Evolutionary conservation across 2,329 filamentous ascomycete species (phyloP).

Genomic region (Ramularia endophylla): DNA sequence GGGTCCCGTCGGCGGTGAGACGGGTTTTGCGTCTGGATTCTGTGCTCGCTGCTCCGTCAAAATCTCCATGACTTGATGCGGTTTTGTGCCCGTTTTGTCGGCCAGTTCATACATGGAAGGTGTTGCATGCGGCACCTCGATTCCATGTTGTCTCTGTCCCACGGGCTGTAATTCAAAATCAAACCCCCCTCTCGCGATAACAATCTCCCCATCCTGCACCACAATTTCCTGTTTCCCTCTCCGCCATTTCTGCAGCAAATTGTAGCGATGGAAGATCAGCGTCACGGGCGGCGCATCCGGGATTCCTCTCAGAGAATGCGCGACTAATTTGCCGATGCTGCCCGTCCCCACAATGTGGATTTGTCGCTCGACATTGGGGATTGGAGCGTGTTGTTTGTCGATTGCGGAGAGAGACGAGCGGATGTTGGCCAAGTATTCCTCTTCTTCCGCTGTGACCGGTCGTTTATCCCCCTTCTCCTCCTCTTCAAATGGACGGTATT

Average conservation of each 20-base stretch:
- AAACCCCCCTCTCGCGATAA: constrained; percentile 35
- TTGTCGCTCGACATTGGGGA: constrained; percentile 35
- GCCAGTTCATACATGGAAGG: constrained; percentile 19
- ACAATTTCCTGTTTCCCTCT: constrained; percentile 43
- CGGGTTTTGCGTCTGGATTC: constrained; percentile 3
- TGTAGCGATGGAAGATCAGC: constrained; percentile 62
- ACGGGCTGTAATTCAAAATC: constrained; percentile 41
- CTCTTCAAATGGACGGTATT: no score
- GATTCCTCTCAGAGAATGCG: constrained; percentile 61
- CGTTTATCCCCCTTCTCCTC: constrained; percentile 9
- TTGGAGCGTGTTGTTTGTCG: constrained; percentile 26
- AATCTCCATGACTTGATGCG: constrained; percentile 24
- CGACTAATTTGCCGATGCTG: constrained; percentile 74
- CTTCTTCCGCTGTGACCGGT: constrained; percentile 2
- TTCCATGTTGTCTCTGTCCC: constrained; percentile 34
- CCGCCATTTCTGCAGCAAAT: constrained; percentile 43
- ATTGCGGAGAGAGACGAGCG: constrained; percentile 18
- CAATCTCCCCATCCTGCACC: constrained; percentile 39
- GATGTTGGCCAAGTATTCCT: constrained; percentile 1
- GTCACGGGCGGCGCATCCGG: constrained; percentile 65
- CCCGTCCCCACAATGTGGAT: constrained; percentile 77
- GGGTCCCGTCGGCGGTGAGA: neutral
- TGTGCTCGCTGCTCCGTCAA: constrained; percentile 14
- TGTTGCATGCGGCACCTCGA: constrained; percentile 17
- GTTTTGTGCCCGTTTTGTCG: constrained; percentile 18